phyloP scores from a whole-genome alignment of 164 flowering plant species.

The Chimonanthus praecox region DNA sequence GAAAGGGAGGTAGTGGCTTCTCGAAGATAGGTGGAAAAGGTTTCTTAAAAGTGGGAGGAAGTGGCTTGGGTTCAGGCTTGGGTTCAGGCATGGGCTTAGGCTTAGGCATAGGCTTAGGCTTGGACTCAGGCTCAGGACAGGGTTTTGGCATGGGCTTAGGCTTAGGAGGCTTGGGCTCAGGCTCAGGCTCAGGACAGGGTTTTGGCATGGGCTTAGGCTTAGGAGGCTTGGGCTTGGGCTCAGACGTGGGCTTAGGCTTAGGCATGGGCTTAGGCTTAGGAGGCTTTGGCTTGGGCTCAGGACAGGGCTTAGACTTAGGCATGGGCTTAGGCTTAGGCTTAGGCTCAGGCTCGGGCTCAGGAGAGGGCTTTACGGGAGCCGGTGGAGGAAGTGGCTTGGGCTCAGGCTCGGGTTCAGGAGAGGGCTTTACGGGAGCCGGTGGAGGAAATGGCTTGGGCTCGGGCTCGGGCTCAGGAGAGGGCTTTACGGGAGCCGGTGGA shows the following conservation, averaged over 20 bases:
- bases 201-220: background rate
- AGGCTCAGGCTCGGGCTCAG: too few species aligned
- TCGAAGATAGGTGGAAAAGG: constrained; percentile 6
- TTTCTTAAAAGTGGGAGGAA: constrained; percentile 2
- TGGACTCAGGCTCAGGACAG: background rate
- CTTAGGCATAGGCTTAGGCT: background rate
- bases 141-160: background rate
- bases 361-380: too few species aligned
- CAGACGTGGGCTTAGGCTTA: background rate
- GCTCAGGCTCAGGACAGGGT: background rate
- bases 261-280: background rate
- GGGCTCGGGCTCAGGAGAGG: too few species aligned
- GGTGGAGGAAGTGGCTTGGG: too few species aligned
- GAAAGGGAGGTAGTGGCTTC: background rate
- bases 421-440: too few species aligned
- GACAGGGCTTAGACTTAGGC: background rate
- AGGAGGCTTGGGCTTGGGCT: background rate
- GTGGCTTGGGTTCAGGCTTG: background rate
- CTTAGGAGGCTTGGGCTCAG: background rate
- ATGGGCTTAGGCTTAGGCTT: too few species aligned
- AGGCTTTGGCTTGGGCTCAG: background rate
- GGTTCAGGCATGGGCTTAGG: background rate
- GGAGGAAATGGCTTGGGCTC: too few species aligned
- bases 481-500: too few species aligned
- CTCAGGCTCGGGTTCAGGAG: too few species aligned